These are phyloP conservation scores for Ceratobasidium sp. DNA, from an alignment of 1,284 basidiomycete genomes.

Conservation along the genomic window DNA sequence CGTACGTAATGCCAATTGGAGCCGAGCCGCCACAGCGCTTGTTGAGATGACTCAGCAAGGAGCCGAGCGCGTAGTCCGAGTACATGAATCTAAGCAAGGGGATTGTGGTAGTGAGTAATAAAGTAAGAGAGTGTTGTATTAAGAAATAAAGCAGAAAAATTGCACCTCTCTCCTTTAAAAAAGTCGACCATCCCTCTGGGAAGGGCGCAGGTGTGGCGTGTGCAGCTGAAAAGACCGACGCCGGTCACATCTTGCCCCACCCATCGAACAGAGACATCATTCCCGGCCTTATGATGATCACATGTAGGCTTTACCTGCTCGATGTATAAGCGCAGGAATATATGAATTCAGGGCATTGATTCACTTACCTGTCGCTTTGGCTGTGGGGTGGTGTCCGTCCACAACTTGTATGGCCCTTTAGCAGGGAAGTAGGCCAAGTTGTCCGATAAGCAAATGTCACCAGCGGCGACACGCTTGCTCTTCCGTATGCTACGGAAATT, in stretches of 20 bases:
- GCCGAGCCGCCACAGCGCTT: not conserved
- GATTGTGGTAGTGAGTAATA: not conserved
- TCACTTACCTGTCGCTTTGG: conserved; percentile 2
- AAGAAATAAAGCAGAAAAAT: too few relatives aligned
- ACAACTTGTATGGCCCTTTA: conserved; percentile 5
- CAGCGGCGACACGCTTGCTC: not conserved
- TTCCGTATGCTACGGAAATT: conserved; percentile 10
- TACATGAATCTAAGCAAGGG: conserved; percentile 6
- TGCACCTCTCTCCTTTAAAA: conserved; percentile 11
- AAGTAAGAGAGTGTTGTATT: too few relatives aligned
- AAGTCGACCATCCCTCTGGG: conserved; percentile 10
- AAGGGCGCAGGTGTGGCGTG: conserved; percentile 6
- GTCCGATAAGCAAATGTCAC: conserved; percentile 10
- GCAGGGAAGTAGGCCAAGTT: not conserved
- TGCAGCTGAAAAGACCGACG: conserved; percentile 4
- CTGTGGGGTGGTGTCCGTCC: not conserved
- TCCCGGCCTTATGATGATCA: conserved; percentile 20
- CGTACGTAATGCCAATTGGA: not conserved
- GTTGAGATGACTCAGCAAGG: not conserved
- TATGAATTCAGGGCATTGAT: not conserved
- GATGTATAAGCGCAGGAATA: not conserved
- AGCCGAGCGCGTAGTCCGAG: conserved; percentile 1
- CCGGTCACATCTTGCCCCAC: conserved; percentile 16
- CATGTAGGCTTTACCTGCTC: not conserved
- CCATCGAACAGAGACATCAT: not conserved